Evolutionary conservation across 306 rosid species (phyloP), one percentile per base, ranked within the genome.

Genomic region (Rosa persica): DNA sequence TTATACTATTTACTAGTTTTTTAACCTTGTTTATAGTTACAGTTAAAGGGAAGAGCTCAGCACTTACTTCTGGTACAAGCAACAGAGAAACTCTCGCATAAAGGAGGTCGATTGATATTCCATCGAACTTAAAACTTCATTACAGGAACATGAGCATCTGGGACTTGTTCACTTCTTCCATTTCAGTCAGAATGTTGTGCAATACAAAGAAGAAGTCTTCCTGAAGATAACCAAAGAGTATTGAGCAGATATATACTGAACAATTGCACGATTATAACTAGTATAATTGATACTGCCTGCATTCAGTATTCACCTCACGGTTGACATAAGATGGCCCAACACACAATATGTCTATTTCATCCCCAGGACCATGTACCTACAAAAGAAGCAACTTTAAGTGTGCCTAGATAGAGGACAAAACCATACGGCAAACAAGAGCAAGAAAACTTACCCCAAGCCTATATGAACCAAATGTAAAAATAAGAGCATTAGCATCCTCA

Each of bases 81-180:
- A 88, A 85, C 79, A 80, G 86, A 20, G 96, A 89, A 85, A 90
- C 78, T 25, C 97, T 87, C 15, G 96, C 98, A 88, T 94, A 94
- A 68, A 90, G 92, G 84, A 94, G 89, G 80, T 94, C 94, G 30
- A 92, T 83, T 46, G 93, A 92, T 84, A 94, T 89, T 55, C 94
- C 96, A 74, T 79, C 87, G 81, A 90, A 94, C 85, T 94, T 92
- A 86, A n/a, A 94, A 90, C 81, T 87, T 94, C 98, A 94, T 88
- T 36, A 94, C 97, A 27, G 98, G 98, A 49, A 94, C 97, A 62
- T 90, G 93, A 67, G 98, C 98, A 88, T 94, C 98, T 10, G 93
- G 85, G 73, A 94, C 88, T 12, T 87, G 94, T 80, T 84, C 55
- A 94, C 88, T 83, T 94, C 98, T 77, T 90, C 92, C 93, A 86